Evolutionary conservation across 306 rosid genomes (phyloP).

Genomic region (Sesbania bispinosa): DNA sequence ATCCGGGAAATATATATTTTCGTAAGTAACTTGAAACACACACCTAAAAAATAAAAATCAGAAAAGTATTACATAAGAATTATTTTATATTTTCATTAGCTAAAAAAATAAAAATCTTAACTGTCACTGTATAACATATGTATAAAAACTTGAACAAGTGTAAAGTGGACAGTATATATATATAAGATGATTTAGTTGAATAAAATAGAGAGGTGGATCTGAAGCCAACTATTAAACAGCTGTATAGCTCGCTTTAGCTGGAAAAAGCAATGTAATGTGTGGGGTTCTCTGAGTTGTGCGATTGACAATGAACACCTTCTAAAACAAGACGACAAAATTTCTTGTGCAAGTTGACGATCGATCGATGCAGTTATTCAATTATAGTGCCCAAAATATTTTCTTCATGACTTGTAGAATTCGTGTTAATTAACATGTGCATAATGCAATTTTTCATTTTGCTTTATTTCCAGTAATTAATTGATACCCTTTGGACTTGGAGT

Average conservation of each 20-base stretch:
- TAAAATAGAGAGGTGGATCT: conserved; percentile 21
- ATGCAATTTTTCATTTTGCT: background rate
- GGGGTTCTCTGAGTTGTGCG: conserved; percentile 38
- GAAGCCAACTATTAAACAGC: conserved; percentile 46
- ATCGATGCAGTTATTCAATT: background rate
- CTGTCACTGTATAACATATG: too few species aligned
- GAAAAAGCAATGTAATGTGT: conserved; percentile 33
- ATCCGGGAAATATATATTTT: too few species aligned
- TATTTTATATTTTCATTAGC: too few species aligned
- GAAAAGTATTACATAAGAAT: too few species aligned
- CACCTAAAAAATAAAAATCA: too few species aligned
- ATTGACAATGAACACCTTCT: conserved; percentile 18
- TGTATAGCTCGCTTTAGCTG: conserved; percentile 35
- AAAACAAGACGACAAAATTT: conserved; percentile 27
- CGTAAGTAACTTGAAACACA: too few species aligned
- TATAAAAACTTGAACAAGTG: too few species aligned
- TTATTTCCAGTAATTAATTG: background rate
- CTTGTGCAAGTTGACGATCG: conserved; percentile 1
- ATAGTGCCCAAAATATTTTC: background rate
- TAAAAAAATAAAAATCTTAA: too few species aligned
- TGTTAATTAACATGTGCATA: background rate
- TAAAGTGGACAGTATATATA: too few species aligned
- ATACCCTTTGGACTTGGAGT: background rate
- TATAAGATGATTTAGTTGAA: background rate
- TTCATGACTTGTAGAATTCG: too few species aligned